phyloP scores from a whole-genome alignment of 208 protist genomes.

The Naegleria lovaniensis region DNA sequence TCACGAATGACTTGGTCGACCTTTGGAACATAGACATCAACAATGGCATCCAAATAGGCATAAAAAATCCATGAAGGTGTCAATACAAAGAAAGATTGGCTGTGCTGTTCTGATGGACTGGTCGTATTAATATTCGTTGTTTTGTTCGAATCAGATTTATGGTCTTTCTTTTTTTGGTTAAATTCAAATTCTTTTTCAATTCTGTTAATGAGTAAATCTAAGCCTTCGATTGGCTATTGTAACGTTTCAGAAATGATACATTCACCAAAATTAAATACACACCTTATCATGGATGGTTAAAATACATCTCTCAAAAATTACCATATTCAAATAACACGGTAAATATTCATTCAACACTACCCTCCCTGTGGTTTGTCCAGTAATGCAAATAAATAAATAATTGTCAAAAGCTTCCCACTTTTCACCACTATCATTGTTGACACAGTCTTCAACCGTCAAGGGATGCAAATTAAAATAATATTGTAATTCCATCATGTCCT shows the following conservation, averaged over 20 bases:
- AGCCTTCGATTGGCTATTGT: neutral
- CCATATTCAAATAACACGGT: neutral
- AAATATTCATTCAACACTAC: neutral
- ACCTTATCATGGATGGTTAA: neutral
- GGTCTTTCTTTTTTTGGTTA: neutral
- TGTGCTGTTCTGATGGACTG: too few species aligned
- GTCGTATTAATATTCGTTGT: too few species aligned
- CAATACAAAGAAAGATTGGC: too few species aligned
- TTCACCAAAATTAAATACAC: too few species aligned
- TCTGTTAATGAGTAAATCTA: neutral
- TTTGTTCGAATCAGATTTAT: too few species aligned
- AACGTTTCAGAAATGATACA: too few species aligned
- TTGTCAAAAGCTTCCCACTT: neutral
- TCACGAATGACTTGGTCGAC: neutral
- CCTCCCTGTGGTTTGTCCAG: neutral
- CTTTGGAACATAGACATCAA: constrained; percentile 1
- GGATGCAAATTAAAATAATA: neutral
- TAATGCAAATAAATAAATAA: neutral
- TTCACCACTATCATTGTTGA: neutral
- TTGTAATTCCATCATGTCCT: neutral
- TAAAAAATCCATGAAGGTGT: neutral
- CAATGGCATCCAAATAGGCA: neutral
- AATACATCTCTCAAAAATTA: neutral
- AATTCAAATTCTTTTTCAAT: neutral
- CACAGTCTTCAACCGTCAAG: neutral